phyloP scores from a whole-genome alignment of 2,329 filamentous ascomycete species.

The Neurospora sp. region DNA sequence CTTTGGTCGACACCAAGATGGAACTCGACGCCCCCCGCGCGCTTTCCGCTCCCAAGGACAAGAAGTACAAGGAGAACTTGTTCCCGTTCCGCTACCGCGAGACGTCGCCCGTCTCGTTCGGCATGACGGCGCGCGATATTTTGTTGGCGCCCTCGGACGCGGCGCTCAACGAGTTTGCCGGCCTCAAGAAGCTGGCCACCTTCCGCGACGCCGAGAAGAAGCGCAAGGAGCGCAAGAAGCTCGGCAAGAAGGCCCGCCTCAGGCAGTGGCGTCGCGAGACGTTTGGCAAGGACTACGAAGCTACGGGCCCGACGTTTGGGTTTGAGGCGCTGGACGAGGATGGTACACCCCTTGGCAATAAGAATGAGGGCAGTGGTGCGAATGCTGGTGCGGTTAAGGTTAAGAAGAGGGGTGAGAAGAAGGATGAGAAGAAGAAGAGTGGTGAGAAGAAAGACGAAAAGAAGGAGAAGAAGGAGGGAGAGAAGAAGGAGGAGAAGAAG shows the following conservation, averaged over 20 bases:
- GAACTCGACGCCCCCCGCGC: constrained; percentile 59
- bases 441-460: constrained; percentile 7
- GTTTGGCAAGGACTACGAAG: constrained; percentile 50
- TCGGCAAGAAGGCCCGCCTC: constrained; percentile 87
- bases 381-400: constrained; percentile 8
- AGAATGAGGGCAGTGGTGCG: constrained; percentile 16
- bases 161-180: constrained; percentile 80
- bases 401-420: constrained; percentile 8
- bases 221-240: constrained; percentile 72
- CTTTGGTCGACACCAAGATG: constrained; percentile 73
- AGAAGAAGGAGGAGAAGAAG: constrained; percentile 8
- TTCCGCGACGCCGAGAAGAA: constrained; percentile 89
- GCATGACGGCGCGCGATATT: constrained; percentile 83
- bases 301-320: constrained; percentile 47
- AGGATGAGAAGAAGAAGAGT: background rate
- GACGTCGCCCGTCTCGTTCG: constrained; percentile 82
- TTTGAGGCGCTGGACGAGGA: constrained; percentile 32
- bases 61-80: constrained; percentile 15
- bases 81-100: constrained; percentile 83
- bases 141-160: constrained; percentile 77
- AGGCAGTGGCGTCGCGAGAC: constrained; percentile 70
- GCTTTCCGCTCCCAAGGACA: constrained; percentile 36
- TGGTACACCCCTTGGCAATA: constrained; percentile 15
- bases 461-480: constrained; percentile 13
- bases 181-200: constrained; percentile 86